Evolutionary conservation across 495 filamentous ascomycete genomes (phyloP).

Genomic region (Tuber melanosporum): DNA sequence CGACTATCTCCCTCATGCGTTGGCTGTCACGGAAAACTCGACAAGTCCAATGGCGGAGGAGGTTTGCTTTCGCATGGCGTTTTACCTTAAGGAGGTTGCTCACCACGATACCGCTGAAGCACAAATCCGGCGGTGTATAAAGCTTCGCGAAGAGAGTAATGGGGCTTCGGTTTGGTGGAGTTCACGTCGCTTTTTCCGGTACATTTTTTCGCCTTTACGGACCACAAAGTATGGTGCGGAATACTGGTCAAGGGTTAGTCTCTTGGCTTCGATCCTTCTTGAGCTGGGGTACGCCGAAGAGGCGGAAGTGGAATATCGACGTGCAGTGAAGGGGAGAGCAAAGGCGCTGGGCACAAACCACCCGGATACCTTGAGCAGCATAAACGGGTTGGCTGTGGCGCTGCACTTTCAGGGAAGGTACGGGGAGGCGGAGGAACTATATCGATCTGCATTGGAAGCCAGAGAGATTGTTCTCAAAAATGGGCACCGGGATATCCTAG

Average conservation of each 20-base stretch:
- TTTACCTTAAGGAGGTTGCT: not conserved
- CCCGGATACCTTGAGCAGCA: slow-evolving; percentile 43
- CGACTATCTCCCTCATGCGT: slow-evolving; percentile 14
- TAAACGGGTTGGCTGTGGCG: slow-evolving; percentile 41
- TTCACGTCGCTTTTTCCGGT: not conserved
- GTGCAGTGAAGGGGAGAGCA: slow-evolving; percentile 29
- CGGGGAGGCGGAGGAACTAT: slow-evolving; percentile 36
- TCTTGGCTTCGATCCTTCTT: not conserved
- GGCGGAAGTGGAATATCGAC: slow-evolving; percentile 33
- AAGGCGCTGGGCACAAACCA: slow-evolving; percentile 40
- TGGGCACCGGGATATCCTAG: slow-evolving; percentile 40
- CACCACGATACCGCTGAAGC: not conserved
- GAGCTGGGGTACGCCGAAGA: not conserved
- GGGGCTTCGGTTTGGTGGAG: not conserved
- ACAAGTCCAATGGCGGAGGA: not conserved
- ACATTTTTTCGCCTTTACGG: not conserved
- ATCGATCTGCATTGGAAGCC: slow-evolving; percentile 29
- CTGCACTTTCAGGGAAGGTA: slow-evolving; percentile 42
- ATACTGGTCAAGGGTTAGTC: not conserved
- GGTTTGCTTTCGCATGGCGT: not conserved
- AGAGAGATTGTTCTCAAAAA: slow-evolving; percentile 36
- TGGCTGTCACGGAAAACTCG: slow-evolving; percentile 7
- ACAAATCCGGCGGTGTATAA: not conserved
- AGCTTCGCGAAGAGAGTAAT: not conserved
- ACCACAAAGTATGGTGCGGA: not conserved